Evolutionary conservation across 805 yeast genomes (phyloP).

Genomic region (Wickerhamiella lipophila): DNA sequence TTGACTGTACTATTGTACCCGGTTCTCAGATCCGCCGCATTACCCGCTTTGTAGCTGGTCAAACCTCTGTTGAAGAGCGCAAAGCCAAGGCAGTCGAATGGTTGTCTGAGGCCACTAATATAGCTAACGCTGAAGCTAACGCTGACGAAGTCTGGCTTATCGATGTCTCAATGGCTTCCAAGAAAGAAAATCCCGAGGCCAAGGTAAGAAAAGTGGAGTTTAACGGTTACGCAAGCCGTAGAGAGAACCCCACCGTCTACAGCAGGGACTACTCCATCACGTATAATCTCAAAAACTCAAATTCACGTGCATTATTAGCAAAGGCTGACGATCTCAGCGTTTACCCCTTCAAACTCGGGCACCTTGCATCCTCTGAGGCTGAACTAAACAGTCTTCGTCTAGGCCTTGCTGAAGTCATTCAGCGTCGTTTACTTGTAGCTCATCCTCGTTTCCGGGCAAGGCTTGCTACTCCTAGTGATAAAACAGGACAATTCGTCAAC

Average conservation of each 20-base stretch:
- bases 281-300: conserved; percentile 61
- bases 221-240: conserved; percentile 23
- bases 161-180: conserved; percentile 70
- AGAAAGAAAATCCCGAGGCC: conserved; percentile 30
- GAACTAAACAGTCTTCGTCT: conserved; percentile 53
- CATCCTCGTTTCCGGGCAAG: conserved; percentile 61
- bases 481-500: conserved; percentile 40
- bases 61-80: conserved; percentile 83
- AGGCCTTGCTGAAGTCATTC: conserved; percentile 67
- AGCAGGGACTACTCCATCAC: conserved; percentile 78
- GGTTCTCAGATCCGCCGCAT: conserved; percentile 86
- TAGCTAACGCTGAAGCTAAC: conserved; percentile 49
- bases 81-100: conserved; percentile 75
- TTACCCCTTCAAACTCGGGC: conserved; percentile 78
- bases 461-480: conserved; percentile 51
- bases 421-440: conserved; percentile 64
- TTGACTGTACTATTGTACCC: conserved; percentile 76
- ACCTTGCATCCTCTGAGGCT: conserved; percentile 43
- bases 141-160: conserved; percentile 80
- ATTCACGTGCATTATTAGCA: conserved; percentile 57
- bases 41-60: conserved; percentile 90
- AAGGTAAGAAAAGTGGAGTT: conserved; percentile 23
- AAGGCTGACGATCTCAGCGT: conserved; percentile 70
- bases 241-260: conserved; percentile 40
- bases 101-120: conserved; percentile 21